phyloP scores from a whole-genome alignment of 306 rosid genomes.

The Acacia acuminata region DNA sequence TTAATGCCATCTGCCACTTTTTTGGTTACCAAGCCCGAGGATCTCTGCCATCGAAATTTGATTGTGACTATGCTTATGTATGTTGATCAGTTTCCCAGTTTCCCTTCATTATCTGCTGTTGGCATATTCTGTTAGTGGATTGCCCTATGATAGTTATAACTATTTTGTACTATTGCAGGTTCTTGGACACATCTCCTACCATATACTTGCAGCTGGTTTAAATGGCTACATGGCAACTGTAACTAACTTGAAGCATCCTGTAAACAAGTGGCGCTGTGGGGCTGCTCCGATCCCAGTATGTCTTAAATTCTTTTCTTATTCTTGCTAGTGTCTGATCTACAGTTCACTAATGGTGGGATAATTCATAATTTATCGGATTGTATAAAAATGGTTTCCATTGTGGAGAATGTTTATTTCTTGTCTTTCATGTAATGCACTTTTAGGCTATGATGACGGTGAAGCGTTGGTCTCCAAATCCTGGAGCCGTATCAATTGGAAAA shows the following conservation, averaged over 20 bases:
- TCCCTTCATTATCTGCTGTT: constrained; percentile 23
- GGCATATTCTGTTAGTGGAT: not conserved
- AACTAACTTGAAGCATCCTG: constrained; percentile 67
- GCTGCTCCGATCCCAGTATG: constrained; percentile 69
- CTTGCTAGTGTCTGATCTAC: constrained; percentile 4
- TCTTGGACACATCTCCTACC: constrained; percentile 84
- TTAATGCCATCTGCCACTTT: constrained; percentile 96
- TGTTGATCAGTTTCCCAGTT: constrained; percentile 32
- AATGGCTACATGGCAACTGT: constrained; percentile 77
- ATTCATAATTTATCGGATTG: constrained; percentile 7
- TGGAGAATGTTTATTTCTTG: constrained; percentile 18
- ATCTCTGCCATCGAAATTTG: constrained; percentile 94
- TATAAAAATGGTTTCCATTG: not conserved
- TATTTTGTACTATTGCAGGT: constrained; percentile 40
- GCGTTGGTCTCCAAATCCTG: constrained; percentile 93
- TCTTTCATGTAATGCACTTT: constrained; percentile 25
- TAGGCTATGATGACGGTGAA: constrained; percentile 96
- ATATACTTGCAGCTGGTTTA: constrained; percentile 80
- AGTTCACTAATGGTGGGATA: not conserved
- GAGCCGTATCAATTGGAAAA: constrained; percentile 75
- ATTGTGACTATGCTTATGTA: constrained; percentile 96
- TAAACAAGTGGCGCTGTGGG: constrained; percentile 78
- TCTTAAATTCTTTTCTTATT: constrained; percentile 21
- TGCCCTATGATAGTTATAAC: not conserved
- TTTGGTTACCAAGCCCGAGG: constrained; percentile 99